Evolutionary conservation across 805 yeast genomes (phyloP), one percentile per base, ranked within the genome.

Genomic region (Wickerhamiella sergipiensis): DNA sequence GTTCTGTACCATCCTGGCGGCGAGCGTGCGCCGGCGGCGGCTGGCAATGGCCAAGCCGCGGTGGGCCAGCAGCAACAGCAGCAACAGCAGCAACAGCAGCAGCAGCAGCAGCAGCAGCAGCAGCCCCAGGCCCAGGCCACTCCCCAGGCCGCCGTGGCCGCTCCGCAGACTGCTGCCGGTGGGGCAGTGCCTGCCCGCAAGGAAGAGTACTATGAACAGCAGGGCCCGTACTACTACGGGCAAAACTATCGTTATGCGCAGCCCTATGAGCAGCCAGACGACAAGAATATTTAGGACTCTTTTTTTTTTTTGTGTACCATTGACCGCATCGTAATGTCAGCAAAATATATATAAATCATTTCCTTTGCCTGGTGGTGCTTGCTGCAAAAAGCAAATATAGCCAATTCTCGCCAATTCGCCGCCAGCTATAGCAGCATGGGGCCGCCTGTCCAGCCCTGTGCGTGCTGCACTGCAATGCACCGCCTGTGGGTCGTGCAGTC

Each of bases 1-100:
- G 59, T 66, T 8, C 53, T 66, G 38, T 64, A 66, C 59, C 77
- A 63, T 47, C 67, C 64, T 6, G 46, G 43, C 33, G 52, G 46
- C 40, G 45, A 36, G 40, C 40, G 23, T 19, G 47, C 31, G 13
- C 24, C 33, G 38, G 26, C 33, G 38, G 26, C 45, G 7, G 5
- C 49, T 5, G 45, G 24, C 22, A 26, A 19, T 26, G 29, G 22
- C 29, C 33, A 29, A 12, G 3, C 33, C 15, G 33, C 33, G n/a
- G n/a, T n/a, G n/a, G n/a, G n/a, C n/a, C 33, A 29, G 33, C 13
- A 6, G 12, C 48, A 15, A 2, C 26, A 24, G 26, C 24, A 22
- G 24, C 24, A 31, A 3, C 23, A 45, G 5, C 31, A 23, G 18
- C 18, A n/a, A n/a, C 33, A 29, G 33, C 13, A 6, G 12, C 48